Conservation (phyloP, 805 yeast genomes). For the Osmozyma mogii region DNA sequence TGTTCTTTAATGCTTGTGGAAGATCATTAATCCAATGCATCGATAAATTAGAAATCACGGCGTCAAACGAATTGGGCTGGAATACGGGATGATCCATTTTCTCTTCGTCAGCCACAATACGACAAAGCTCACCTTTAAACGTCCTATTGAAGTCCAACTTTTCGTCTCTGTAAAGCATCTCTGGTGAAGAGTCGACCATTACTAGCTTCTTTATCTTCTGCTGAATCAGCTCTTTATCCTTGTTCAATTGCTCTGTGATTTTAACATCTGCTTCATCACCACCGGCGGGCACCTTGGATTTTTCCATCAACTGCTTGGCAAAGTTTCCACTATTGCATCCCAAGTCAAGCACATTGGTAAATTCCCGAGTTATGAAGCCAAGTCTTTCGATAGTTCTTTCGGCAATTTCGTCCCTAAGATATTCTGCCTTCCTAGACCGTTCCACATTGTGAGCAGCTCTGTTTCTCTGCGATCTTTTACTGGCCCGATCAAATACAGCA, state of each 20-base stretch:
- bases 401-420: slow-evolving; percentile 69
- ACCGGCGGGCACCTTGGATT: slow-evolving; percentile 14
- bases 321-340: slow-evolving; percentile 70
- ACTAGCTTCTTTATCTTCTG: slow-evolving; percentile 44
- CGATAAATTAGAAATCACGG: slow-evolving; percentile 64
- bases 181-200: slow-evolving; percentile 60
- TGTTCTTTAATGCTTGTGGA: slow-evolving; percentile 52
- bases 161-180: slow-evolving; percentile 46
- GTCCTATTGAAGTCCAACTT: slow-evolving; percentile 31
- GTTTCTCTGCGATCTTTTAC: slow-evolving; percentile 56
- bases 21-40: slow-evolving; percentile 84
- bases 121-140: slow-evolving; percentile 37
- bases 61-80: slow-evolving; percentile 44
- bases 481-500: slow-evolving; percentile 50
- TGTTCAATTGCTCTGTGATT: slow-evolving; percentile 34
- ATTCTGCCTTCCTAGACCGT: slow-evolving; percentile 52
- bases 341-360: slow-evolving; percentile 55
- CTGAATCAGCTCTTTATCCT: slow-evolving; percentile 47
- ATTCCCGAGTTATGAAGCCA: slow-evolving; percentile 61
- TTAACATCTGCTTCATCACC: slow-evolving; percentile 29
- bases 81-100: slow-evolving; percentile 37
- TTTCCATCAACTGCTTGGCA: slow-evolving; percentile 31
- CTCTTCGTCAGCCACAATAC: slow-evolving; percentile 66
- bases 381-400: slow-evolving; percentile 64
- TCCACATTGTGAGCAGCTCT: slow-evolving; percentile 36